Conservation (phyloP, 371 early-diverging fungal genomes). For the Syncephalastrum monosporum region DNA sequence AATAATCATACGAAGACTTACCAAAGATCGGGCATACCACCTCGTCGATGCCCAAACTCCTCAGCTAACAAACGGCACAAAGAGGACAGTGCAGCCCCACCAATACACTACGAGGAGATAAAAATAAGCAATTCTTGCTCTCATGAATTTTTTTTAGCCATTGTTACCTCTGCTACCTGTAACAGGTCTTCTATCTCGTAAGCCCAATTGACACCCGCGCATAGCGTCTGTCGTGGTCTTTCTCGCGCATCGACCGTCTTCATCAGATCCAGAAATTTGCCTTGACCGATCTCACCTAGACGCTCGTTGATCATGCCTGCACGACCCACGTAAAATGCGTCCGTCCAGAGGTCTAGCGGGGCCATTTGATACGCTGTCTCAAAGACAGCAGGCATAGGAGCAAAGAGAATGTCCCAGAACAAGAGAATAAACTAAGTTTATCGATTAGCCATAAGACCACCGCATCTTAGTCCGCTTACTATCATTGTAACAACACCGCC, state of each 20-base stretch:
- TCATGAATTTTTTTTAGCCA: not conserved
- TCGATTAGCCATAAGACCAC: no score
- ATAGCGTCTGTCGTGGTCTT: constrained; percentile 42
- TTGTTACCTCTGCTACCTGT: constrained; percentile 59
- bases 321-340: constrained; percentile 65
- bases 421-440: constrained; percentile 51
- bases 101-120: constrained; percentile 50
- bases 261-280: constrained; percentile 39
- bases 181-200: constrained; percentile 49
- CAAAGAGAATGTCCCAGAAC: constrained; percentile 77
- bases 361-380: constrained; percentile 73
- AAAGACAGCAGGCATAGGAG: constrained; percentile 66
- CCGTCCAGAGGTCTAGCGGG: constrained; percentile 69
- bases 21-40: constrained; percentile 77
- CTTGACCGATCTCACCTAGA: constrained; percentile 45
- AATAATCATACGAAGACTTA: constrained; percentile 13
- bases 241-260: constrained; percentile 47
- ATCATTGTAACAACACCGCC: constrained; percentile 58
- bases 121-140: not conserved
- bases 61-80: constrained; percentile 61
- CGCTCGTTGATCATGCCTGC: constrained; percentile 55
- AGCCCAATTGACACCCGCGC: constrained; percentile 67
- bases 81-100: constrained; percentile 49
- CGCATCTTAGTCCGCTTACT: constrained; percentile 15
- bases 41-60: constrained; percentile 62